Conservation (phyloP, 2,329 filamentous ascomycete species). For the Cercospora nicotianae region DNA sequence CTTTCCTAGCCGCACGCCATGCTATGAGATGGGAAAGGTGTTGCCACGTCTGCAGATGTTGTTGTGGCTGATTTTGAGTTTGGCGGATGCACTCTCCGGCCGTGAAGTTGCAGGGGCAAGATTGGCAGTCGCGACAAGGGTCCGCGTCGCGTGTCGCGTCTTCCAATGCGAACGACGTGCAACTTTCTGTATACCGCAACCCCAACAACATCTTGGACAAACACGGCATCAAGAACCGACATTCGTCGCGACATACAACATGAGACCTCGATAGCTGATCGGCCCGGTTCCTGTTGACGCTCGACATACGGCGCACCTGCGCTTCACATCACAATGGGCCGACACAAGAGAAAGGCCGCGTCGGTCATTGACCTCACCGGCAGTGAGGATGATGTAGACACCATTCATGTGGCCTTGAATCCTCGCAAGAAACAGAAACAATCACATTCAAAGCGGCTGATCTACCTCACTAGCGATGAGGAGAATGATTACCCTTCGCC, state of each 20-base stretch:
- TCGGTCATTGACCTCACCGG: constrained; percentile 3
- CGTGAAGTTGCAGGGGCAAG: not conserved
- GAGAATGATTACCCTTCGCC: not conserved
- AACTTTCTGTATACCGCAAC: not conserved
- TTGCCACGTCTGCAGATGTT: not conserved
- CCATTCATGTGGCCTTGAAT: not conserved
- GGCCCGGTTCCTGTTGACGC: too few relatives aligned
- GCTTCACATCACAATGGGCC: not conserved
- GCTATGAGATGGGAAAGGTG: too few relatives aligned
- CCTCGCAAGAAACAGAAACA: not conserved
- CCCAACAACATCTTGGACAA: not conserved
- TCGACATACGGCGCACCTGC: too few relatives aligned
- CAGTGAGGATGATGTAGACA: constrained; percentile 8
- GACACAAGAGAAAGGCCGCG: not conserved
- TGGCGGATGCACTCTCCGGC: not conserved
- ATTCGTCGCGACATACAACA: not conserved
- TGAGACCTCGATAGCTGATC: not conserved
- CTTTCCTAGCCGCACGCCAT: too few relatives aligned
- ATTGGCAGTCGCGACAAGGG: constrained; percentile 1
- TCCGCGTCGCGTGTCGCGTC: constrained; percentile 7
- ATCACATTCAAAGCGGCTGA: not conserved
- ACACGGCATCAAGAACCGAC: too few relatives aligned
- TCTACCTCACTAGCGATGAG: not conserved
- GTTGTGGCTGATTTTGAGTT: not conserved
- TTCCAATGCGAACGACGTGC: not conserved